Conservation (phyloP, 2,329 filamentous ascomycete genomes). For the Nectriaceae sp. region DNA sequence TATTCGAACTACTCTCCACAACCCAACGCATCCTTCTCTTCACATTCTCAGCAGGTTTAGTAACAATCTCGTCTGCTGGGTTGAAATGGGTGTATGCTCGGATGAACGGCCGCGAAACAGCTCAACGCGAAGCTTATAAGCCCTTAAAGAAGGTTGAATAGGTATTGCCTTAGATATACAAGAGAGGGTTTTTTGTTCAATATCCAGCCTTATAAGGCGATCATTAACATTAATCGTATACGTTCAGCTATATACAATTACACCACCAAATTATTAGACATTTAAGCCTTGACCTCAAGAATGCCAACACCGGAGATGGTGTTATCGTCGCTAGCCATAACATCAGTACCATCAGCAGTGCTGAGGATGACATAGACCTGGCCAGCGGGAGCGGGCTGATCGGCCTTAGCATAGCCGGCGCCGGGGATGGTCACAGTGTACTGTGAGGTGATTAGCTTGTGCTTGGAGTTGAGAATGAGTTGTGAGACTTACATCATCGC, state of each 20-base stretch:
- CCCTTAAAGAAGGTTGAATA: slow-evolving; percentile 35
- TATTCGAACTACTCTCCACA: slow-evolving; percentile 71
- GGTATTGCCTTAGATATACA: not conserved
- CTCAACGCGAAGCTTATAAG: slow-evolving; percentile 31
- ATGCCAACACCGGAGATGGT: slow-evolving; percentile 36
- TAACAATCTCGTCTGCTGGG: slow-evolving; percentile 68
- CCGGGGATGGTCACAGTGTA: slow-evolving; percentile 16
- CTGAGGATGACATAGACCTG: slow-evolving; percentile 39
- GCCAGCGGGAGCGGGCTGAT: slow-evolving; percentile 20
- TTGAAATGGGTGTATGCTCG: slow-evolving; percentile 71
- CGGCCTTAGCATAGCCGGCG: slow-evolving; percentile 7
- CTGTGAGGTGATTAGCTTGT: slow-evolving; percentile 4
- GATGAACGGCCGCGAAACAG: slow-evolving; percentile 59
- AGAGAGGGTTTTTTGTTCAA: not conserved
- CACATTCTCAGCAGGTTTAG: slow-evolving; percentile 65
- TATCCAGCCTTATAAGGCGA: not conserved
- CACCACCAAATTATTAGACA: no score
- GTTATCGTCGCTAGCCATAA: slow-evolving; percentile 32
- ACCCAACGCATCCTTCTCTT: slow-evolving; percentile 70
- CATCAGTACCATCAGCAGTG: slow-evolving; percentile 32
- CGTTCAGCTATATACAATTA: slow-evolving; percentile 1
- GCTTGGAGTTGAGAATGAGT: not conserved
- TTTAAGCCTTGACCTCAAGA: slow-evolving; percentile 26
- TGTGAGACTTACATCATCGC: slow-evolving; percentile 17
- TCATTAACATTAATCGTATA: not conserved